A percentile compares a stretch with the other conserved stretches of the same genome.
These are phyloP conservation scores for Dillenia suffruticosa DNA, from an alignment of 164 flowering plant genomes.

Conservation along the genomic window DNA sequence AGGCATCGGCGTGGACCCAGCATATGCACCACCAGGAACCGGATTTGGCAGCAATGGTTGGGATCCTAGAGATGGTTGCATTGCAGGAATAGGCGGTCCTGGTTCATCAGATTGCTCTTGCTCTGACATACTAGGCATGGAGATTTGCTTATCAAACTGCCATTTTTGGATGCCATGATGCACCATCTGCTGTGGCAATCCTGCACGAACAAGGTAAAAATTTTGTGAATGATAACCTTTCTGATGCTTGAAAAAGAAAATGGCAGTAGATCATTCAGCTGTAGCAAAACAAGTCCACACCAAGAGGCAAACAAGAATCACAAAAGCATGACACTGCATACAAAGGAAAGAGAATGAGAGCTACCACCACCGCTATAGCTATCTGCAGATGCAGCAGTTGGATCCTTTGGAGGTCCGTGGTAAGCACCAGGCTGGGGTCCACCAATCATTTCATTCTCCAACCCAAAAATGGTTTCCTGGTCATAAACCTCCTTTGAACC, in stretches of 20 bases:
- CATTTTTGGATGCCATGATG: constrained; percentile 41
- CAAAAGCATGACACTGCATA: no score
- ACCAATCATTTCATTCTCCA: constrained; percentile 85
- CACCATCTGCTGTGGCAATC: constrained; percentile 30
- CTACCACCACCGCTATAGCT: constrained; percentile 41
- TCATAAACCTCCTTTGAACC: constrained; percentile 96
- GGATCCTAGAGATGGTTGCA: constrained; percentile 27
- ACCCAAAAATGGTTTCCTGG: constrained; percentile 59
- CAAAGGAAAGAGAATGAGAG: background rate
- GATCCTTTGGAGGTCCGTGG: constrained; percentile 44
- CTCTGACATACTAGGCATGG: constrained; percentile 27
- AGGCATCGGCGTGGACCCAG: constrained; percentile 45
- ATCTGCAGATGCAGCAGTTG: constrained; percentile 34
- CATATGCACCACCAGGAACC: constrained; percentile 34
- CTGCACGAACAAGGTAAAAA: constrained; percentile 25
- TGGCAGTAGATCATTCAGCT: no score
- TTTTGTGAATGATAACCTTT: background rate
- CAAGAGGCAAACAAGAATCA: no score
- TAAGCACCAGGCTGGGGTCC: constrained; percentile 50
- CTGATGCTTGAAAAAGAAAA: background rate
- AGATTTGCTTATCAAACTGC: constrained; percentile 58
- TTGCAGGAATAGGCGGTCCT: constrained; percentile 19
- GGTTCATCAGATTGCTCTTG: constrained; percentile 56
- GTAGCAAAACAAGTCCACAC: no score
- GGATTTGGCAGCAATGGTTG: constrained; percentile 55